Conservation (phyloP, 495 filamentous ascomycete species). For the Bryoglossum gracile region DNA sequence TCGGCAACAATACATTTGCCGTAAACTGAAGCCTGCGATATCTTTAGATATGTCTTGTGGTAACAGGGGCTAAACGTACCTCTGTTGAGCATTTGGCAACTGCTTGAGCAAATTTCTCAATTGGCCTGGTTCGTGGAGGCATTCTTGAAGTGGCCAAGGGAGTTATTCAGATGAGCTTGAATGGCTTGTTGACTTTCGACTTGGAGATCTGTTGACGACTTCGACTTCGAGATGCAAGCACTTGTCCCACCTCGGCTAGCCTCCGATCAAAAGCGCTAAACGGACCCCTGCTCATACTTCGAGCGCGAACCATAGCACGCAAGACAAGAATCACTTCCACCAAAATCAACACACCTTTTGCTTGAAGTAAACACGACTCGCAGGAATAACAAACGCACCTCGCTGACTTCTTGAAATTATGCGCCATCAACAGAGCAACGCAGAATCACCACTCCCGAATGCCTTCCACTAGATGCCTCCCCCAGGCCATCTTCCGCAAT, state of each 20-base stretch:
- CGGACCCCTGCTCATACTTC: too few species aligned
- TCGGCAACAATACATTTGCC: conserved; percentile 89
- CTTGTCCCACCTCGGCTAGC: too few species aligned
- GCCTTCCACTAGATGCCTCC: conserved; percentile 26
- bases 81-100: conserved; percentile 76
- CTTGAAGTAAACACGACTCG: too few species aligned
- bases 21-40: conserved; percentile 66
- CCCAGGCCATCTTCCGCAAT: conserved; percentile 18
- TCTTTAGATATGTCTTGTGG: background rate
- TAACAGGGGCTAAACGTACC: conserved; percentile 39
- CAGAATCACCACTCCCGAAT: conserved; percentile 10
- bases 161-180: too few species aligned
- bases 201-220: too few species aligned
- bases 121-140: conserved; percentile 52
- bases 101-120: conserved; percentile 82
- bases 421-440: background rate
- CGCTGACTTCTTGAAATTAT: conserved; percentile 2
- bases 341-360: too few species aligned
- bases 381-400: too few species aligned
- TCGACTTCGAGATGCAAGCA: too few species aligned
- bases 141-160: conserved; percentile 20
- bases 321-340: too few species aligned
- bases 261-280: too few species aligned
- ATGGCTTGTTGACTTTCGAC: too few species aligned
- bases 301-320: too few species aligned